Percentiles rank a stretch among this genome's conserved stretches.
phyloP scores from a whole-genome alignment of 345 rosid genomes.

The Murraya koenigii region DNA sequence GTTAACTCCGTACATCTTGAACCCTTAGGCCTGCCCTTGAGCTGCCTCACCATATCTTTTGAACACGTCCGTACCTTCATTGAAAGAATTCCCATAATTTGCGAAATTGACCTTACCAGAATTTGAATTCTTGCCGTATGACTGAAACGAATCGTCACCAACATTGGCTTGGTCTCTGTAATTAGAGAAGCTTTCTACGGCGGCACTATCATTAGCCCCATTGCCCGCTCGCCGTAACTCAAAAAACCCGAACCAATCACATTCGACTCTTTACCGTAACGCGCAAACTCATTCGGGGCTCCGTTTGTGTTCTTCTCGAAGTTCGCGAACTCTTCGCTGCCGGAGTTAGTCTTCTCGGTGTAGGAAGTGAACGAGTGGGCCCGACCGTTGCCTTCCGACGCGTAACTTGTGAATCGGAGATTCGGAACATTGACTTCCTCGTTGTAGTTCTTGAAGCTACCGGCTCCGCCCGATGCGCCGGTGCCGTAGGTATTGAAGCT shows the following conservation, averaged over 20 bases:
- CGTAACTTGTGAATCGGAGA: constrained; percentile 55
- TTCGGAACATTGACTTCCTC: constrained; percentile 54
- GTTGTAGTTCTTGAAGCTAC: constrained; percentile 59
- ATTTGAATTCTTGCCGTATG: constrained; percentile 61
- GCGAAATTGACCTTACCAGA: constrained; percentile 38
- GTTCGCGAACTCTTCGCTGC: constrained; percentile 51
- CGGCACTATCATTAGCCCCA: constrained; percentile 47
- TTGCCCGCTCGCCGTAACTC: constrained; percentile 63
- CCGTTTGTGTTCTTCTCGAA: constrained; percentile 77
- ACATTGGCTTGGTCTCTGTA: constrained; percentile 61
- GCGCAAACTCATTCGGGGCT: constrained; percentile 44
- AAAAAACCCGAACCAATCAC: constrained; percentile 64
- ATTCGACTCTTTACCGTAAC: constrained; percentile 57
- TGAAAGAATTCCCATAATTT: constrained; percentile 57
- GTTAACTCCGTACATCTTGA: constrained; percentile 51
- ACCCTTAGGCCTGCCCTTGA: constrained; percentile 28
- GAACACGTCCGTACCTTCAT: constrained; percentile 55
- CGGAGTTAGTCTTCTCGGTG: constrained; percentile 52
- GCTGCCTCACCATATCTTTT: constrained; percentile 55
- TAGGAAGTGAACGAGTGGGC: constrained; percentile 53
- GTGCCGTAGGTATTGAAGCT: constrained; percentile 73
- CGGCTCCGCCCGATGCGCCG: constrained; percentile 56
- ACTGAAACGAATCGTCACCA: constrained; percentile 58
- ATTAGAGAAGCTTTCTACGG: constrained; percentile 40
- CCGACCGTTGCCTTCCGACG: constrained; percentile 48